These are phyloP conservation scores for Pleurotus citrinopileatus DNA, from an alignment of 768 basidiomycete genomes.

Conservation along the genomic window DNA sequence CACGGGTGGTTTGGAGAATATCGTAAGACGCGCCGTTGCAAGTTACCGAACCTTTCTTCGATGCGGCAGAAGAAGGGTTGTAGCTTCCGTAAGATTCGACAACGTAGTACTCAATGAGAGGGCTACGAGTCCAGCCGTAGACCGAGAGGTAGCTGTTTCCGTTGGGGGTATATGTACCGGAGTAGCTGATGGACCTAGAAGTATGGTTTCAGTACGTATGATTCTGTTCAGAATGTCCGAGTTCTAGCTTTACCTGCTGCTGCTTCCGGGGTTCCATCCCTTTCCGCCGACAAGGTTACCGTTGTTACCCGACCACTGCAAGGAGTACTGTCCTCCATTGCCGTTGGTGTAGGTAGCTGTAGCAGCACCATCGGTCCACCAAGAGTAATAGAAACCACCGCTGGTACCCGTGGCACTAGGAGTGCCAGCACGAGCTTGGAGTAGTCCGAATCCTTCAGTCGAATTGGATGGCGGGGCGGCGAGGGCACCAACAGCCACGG, in stretches of 20 bases:
- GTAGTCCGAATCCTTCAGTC: slow-evolving; percentile 12
- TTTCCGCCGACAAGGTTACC: slow-evolving; percentile 39
- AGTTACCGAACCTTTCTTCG: slow-evolving; percentile 34
- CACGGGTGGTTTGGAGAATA: slow-evolving; percentile 34
- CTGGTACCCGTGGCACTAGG: slow-evolving; percentile 26
- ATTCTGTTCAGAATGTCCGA: neutral
- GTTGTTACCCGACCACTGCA: slow-evolving; percentile 27
- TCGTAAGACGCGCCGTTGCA: slow-evolving; percentile 41
- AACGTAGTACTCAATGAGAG: slow-evolving; percentile 48
- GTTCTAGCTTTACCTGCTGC: neutral
- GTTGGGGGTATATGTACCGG: slow-evolving; percentile 31
- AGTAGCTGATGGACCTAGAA: slow-evolving; percentile 33
- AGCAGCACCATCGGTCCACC: slow-evolving; percentile 30
- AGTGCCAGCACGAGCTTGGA: slow-evolving; percentile 18
- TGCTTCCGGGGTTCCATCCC: slow-evolving; percentile 9
- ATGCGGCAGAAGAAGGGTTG: slow-evolving; percentile 32
- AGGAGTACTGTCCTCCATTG: slow-evolving; percentile 25
- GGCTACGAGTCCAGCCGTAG: slow-evolving; percentile 44
- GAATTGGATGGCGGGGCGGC: slow-evolving; percentile 18
- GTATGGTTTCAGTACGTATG: neutral
- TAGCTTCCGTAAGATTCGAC: slow-evolving; percentile 37
- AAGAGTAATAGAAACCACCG: slow-evolving; percentile 35
- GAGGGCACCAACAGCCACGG: slow-evolving; percentile 17
- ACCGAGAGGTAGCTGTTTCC: slow-evolving; percentile 43
- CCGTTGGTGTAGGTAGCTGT: slow-evolving; percentile 31